phyloP scores from a whole-genome alignment of 2,329 filamentous ascomycete genomes.

The Pseudogymnoascus sp. region DNA sequence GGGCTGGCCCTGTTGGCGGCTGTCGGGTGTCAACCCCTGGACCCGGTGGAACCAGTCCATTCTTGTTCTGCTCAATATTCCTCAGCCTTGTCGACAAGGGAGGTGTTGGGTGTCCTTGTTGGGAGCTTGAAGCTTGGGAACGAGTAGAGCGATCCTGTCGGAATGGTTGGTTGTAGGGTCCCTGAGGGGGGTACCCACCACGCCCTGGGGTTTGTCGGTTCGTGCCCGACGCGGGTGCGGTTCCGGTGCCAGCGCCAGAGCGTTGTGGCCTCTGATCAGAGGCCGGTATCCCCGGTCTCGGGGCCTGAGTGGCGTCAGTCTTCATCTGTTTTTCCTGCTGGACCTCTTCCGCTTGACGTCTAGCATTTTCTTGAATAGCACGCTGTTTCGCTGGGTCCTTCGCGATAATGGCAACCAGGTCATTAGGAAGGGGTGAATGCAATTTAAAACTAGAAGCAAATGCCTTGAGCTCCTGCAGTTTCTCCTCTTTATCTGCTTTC shows the following conservation, averaged over 20 bases:
- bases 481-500: conserved; percentile 77
- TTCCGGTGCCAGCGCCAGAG: conserved; percentile 38
- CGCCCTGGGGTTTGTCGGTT: conserved; percentile 25
- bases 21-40: conserved; percentile 59
- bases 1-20: conserved; percentile 67
- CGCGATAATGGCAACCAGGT: conserved; percentile 88
- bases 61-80: conserved; percentile 20
- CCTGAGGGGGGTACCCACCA: conserved; percentile 36
- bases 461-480: conserved; percentile 88
- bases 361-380: conserved; percentile 82
- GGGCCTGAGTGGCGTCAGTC: conserved; percentile 34
- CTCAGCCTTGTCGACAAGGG: conserved; percentile 24
- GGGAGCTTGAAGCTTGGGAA: conserved; percentile 15
- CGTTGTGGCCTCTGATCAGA: conserved; percentile 34
- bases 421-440: conserved; percentile 80
- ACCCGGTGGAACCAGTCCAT: conserved; percentile 15
- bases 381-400: conserved; percentile 95
- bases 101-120: conserved; percentile 9
- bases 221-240: conserved; percentile 21
- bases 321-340: conserved; percentile 29
- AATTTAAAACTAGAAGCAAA: conserved; percentile 94
- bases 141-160: conserved; percentile 21
- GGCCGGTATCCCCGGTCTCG: conserved; percentile 17
- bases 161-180: conserved; percentile 30
- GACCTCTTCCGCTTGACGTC: conserved; percentile 61